Percentiles rank a stretch among this genome's conserved stretches.
Conservation (phyloP, 345 rosid genomes). For the Syzygium oleosum region DNA sequence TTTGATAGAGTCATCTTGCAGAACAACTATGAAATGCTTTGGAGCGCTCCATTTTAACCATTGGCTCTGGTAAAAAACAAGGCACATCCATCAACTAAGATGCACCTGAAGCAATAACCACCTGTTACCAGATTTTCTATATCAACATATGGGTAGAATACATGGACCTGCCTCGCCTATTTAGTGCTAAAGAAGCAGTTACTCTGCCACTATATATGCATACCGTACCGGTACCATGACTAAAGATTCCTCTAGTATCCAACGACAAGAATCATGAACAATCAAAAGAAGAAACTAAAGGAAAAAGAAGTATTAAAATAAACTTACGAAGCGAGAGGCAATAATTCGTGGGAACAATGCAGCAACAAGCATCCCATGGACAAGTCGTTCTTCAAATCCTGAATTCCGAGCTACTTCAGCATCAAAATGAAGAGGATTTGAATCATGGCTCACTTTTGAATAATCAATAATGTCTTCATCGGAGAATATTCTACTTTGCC, state of each 20-base stretch:
- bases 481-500: constrained; percentile 46
- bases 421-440: constrained; percentile 77
- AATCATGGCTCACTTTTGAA: constrained; percentile 69
- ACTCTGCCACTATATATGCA: neutral
- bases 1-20: neutral
- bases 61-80: neutral
- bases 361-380: constrained; percentile 91
- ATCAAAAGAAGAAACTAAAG: neutral
- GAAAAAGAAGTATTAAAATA: neutral
- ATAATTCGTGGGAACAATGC: constrained; percentile 74
- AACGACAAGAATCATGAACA: neutral
- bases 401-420: constrained; percentile 40
- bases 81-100: neutral
- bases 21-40: neutral
- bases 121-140: neutral
- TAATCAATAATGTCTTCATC: constrained; percentile 54
- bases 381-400: constrained; percentile 61
- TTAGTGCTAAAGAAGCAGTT: neutral
- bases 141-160: neutral
- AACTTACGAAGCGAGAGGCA: constrained; percentile 68
- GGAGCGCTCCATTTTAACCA: neutral
- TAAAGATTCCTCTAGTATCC: neutral
- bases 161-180: neutral
- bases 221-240: neutral
- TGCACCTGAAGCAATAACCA: neutral